Base-by-base conservation (phyloP, 2,329 filamentous ascomycete species). In the Davidsoniella neocaledoniae region DNA sequence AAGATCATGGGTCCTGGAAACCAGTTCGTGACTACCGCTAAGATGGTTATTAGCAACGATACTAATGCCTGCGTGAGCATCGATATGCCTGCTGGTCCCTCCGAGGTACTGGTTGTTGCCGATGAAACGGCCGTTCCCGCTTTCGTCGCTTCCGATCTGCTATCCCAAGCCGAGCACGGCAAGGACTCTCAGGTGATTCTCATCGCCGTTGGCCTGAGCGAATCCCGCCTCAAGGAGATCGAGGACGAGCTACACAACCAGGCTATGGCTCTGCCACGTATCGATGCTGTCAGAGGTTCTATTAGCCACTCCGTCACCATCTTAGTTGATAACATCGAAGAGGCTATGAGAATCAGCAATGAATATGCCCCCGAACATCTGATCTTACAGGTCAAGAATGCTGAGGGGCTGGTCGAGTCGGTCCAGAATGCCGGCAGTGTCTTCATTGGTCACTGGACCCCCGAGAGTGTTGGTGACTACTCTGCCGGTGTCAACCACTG, bases 1-100 rank as follows among this genome's bases (percentile, higher is more conserved):
- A 98, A 98, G 76, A 95, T 98, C 58, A 77, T 96, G 10, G 91
- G 91, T 0, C 91, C 91, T 2, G 91, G 91, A 36, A 98, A 98
- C 67, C 91, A 96, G 65, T 98, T 96, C 61, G 91, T 98, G 39
- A 98, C 91, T 0, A 91, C 91, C 0, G 91, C 86, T 48, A 98
- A 98, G 76, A 98, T 98, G 91, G 75, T 88, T 58, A 91, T 98
- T 41, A 86, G 83, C 65, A 98, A 98, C 64, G 91, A 98, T 63
- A 96, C 91, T 42, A 93, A 87, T 53, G 91, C 91, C 10, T 84
- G 86, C 19, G 88, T 95, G 39, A 82, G 86, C 64, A 98, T 98
- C 59, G 91, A 98, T 62, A 98, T 98, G 91, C 91, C 91, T 9
- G 91, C 91, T 36, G 91, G 91, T 0, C 91, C 91, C 0, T 94